phyloP scores from a whole-genome alignment of 495 filamentous ascomycete species.

The Clohesyomyces aquaticus region DNA sequence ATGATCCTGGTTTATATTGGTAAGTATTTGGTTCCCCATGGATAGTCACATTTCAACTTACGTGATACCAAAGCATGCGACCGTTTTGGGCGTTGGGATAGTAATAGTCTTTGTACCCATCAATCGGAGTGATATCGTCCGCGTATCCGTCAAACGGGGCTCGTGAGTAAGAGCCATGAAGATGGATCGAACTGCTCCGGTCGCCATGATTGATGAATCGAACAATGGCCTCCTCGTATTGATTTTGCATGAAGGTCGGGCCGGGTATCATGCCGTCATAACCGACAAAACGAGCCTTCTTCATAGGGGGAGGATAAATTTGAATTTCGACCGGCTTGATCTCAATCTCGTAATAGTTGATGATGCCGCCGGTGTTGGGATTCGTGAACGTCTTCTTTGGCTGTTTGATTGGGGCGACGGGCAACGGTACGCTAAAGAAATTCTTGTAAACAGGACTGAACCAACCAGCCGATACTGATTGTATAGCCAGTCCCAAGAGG shows the following conservation, averaged over 20 bases:
- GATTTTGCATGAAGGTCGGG: slow-evolving; percentile 53
- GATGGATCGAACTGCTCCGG: slow-evolving; percentile 49
- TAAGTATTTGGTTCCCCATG: no score
- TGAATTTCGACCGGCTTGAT: slow-evolving; percentile 51
- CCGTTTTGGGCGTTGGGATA: slow-evolving; percentile 56
- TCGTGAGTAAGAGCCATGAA: slow-evolving; percentile 55
- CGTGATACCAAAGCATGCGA: slow-evolving; percentile 58
- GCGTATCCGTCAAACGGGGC: slow-evolving; percentile 56
- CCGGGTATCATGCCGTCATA: slow-evolving; percentile 57
- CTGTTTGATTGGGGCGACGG: no score
- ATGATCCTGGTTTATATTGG: no score
- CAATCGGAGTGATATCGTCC: slow-evolving; percentile 51
- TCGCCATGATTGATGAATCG: slow-evolving; percentile 54
- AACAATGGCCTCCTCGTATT: slow-evolving; percentile 56
- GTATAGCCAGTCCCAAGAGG: no score
- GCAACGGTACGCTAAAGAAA: no score
- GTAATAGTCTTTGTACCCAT: slow-evolving; percentile 61
- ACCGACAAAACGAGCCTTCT: slow-evolving; percentile 49
- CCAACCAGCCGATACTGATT: no score
- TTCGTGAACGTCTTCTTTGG: no score
- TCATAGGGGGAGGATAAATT: slow-evolving; percentile 52
- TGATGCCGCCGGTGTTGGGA: no score
- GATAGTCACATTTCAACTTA: no score
- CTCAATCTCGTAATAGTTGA: slow-evolving; percentile 53
- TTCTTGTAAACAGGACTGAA: no score